Evolutionary conservation across 2,329 filamentous ascomycete genomes (phyloP).

Genomic region (Penicillium verrucosum): DNA sequence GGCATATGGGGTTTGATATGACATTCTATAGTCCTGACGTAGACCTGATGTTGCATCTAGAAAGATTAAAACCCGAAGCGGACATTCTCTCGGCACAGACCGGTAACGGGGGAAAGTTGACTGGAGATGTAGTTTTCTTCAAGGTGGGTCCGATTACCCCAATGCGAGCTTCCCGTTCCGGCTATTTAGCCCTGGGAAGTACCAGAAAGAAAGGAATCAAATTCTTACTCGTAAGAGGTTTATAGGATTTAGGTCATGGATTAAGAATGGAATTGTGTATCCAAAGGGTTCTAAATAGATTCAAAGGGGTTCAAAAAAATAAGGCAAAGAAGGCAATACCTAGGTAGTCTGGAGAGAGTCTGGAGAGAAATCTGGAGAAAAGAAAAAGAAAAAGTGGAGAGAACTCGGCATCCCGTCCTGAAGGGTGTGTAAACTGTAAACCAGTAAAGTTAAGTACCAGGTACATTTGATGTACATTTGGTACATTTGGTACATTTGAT

Average conservation of each 20-base stretch:
- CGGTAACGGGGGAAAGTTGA: slow-evolving; percentile 10
- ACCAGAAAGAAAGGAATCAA: not conserved
- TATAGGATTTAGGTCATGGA: not conserved
- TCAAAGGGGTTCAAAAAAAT: not conserved
- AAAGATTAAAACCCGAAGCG: slow-evolving; percentile 21
- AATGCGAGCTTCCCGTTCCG: slow-evolving; percentile 18
- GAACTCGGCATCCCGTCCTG: not conserved
- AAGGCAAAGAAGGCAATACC: not conserved
- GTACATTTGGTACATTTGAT: not conserved
- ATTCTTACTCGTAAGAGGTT: not conserved
- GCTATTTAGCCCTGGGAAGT: not conserved
- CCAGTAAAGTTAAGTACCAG: not conserved
- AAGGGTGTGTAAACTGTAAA: not conserved
- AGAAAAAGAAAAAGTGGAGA: not conserved
- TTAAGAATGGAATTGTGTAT: not conserved
- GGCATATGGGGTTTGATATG: slow-evolving; percentile 14
- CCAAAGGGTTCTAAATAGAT: no score
- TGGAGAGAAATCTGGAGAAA: not conserved
- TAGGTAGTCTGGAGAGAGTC: not conserved
- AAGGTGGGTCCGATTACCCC: slow-evolving; percentile 21
- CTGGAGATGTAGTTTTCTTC: not conserved
- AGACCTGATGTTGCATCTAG: slow-evolving; percentile 16
- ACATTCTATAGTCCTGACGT: not conserved
- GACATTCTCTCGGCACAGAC: slow-evolving; percentile 27
- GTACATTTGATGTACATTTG: not conserved